Evolutionary conservation across 2,329 filamentous ascomycete species (phyloP).

Genomic region (Ampelomyces quisqualis): DNA sequence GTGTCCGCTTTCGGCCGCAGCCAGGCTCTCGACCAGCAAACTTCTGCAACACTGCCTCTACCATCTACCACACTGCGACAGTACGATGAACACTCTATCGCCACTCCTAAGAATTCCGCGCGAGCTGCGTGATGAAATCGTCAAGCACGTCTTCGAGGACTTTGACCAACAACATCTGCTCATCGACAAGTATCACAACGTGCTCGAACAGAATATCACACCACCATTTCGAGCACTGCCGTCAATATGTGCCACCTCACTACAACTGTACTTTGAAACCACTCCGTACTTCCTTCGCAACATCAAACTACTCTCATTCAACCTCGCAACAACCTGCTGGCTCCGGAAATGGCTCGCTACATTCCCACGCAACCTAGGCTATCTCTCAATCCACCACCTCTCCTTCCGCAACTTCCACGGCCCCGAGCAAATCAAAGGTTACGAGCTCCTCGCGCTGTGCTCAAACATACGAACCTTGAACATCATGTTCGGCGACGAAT

Average conservation of each 20-base stretch:
- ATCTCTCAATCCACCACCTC: conserved; percentile 3
- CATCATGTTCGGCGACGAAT: conserved; percentile 9
- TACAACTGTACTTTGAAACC: conserved; percentile 8
- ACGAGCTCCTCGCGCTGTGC: conserved; percentile 5
- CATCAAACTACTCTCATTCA: background rate
- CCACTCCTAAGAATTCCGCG: conserved; percentile 3
- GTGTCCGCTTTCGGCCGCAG: too few species aligned
- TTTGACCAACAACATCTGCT: background rate
- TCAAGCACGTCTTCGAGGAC: conserved; percentile 1
- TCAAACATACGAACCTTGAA: conserved; percentile 4
- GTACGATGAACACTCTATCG: background rate
- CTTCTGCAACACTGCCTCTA: background rate
- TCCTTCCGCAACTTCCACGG: conserved; percentile 13
- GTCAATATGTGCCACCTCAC: conserved; percentile 3
- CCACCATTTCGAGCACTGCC: conserved; percentile 2
- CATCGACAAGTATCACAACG: conserved; percentile 1
- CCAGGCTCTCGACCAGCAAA: background rate
- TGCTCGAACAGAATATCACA: background rate
- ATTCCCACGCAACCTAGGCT: conserved; percentile 2
- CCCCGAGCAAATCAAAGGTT: conserved; percentile 9
- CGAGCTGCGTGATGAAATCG: conserved; percentile 9
- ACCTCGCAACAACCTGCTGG: conserved; percentile 8
- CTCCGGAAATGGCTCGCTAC: conserved; percentile 8
- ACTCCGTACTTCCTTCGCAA: conserved; percentile 2
- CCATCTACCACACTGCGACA: background rate